These are phyloP conservation scores for Alternaria sp. DNA, from an alignment of 2,329 filamentous ascomycete species.

Conservation along the genomic window DNA sequence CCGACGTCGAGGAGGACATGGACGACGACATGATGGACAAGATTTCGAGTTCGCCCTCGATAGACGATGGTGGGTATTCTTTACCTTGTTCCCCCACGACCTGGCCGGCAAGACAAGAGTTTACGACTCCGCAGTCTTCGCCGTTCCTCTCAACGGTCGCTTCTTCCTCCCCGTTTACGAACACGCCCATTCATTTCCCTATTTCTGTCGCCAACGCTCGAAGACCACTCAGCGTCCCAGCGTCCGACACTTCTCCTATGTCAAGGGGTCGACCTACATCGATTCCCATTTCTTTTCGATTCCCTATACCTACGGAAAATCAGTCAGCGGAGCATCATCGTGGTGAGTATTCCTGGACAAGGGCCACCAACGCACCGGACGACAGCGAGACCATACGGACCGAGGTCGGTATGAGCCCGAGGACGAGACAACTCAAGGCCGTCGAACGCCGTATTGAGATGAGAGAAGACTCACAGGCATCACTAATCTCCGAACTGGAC, in stretches of 20 bases:
- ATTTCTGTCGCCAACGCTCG: slow-evolving; percentile 34
- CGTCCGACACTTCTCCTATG: slow-evolving; percentile 31
- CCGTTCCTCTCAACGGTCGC: slow-evolving; percentile 33
- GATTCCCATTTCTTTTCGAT: slow-evolving; percentile 43
- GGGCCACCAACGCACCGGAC: slow-evolving; percentile 18
- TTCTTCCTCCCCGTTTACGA: slow-evolving; percentile 54
- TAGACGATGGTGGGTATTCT: slow-evolving; percentile 93
- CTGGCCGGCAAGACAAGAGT: slow-evolving; percentile 53
- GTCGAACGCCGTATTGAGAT: slow-evolving; percentile 31
- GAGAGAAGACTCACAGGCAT: slow-evolving; percentile 40
- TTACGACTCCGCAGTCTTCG: slow-evolving; percentile 47
- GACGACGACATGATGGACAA: slow-evolving; percentile 98
- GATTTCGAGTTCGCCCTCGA: slow-evolving; percentile 97
- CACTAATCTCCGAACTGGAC: slow-evolving; percentile 40
- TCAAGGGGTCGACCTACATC: slow-evolving; percentile 41
- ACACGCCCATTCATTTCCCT: slow-evolving; percentile 53
- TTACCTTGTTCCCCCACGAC: slow-evolving; percentile 40
- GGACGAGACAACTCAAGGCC: slow-evolving; percentile 20
- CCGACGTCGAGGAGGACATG: slow-evolving; percentile 67
- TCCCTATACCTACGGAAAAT: slow-evolving; percentile 24
- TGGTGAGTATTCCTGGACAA: slow-evolving; percentile 56
- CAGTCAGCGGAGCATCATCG: slow-evolving; percentile 56
- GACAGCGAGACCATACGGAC: background rate
- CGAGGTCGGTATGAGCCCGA: slow-evolving; percentile 26
- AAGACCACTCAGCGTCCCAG: slow-evolving; percentile 34